Evolutionary conservation across 768 basidiomycete species (phyloP).

Genomic region (Chiua virens): DNA sequence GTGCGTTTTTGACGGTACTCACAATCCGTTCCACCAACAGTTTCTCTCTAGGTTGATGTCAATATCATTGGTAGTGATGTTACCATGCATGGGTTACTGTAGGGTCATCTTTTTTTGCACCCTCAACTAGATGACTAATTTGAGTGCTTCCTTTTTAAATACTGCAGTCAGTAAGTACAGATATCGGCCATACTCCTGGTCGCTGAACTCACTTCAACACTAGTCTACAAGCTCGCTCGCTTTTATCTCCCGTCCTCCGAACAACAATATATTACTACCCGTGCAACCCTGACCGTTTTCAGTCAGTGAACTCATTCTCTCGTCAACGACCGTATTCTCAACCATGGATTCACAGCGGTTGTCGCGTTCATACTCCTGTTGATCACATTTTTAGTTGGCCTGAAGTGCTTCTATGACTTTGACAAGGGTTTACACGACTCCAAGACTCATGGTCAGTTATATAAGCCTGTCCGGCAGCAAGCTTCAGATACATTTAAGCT

Average conservation of each 20-base stretch:
- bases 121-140: constrained; percentile 1
- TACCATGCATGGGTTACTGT: constrained; percentile 78
- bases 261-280: constrained; percentile 63
- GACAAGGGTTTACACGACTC: constrained; percentile 73
- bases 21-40: neutral
- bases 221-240: constrained; percentile 84
- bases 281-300: constrained; percentile 78
- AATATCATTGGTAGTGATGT: constrained; percentile 70
- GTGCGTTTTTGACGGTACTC: constrained; percentile 38
- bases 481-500: constrained; percentile 25
- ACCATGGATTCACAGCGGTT: constrained; percentile 48
- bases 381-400: constrained; percentile 70
- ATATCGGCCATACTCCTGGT: neutral
- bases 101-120: constrained; percentile 29
- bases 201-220: neutral
- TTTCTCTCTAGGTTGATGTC: constrained; percentile 56
- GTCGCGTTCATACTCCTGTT: constrained; percentile 74
- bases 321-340: neutral
- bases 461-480: constrained; percentile 32
- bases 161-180: constrained; percentile 28
- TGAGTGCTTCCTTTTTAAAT: neutral
- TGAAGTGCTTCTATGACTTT: constrained; percentile 81
- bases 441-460: constrained; percentile 71
- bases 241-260: constrained; percentile 67
- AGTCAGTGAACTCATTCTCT: constrained; percentile 46